Base-by-base conservation (phyloP, 2,329 filamentous ascomycete species). In the Metarhizium humberi region DNA sequence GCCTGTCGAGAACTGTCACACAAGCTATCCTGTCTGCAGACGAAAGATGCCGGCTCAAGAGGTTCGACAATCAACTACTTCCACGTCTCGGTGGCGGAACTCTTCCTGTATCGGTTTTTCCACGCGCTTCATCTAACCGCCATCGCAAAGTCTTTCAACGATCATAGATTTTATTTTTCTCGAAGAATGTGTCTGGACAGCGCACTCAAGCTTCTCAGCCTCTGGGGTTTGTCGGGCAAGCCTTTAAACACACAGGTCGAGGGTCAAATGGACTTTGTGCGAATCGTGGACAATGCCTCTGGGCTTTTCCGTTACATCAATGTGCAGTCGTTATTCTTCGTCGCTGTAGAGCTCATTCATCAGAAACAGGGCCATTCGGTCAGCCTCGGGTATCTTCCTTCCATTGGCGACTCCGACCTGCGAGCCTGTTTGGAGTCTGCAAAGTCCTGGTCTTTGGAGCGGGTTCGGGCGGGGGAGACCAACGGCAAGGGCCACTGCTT, bases 81-180 rank as follows among this genome's bases (percentile, higher is more conserved):
- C 55, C 75, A 78, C 55, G 60, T 73, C 8, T 69, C 71, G 1
- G 57, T 76, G 6, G 68, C 70, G 0, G 75, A 78, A 55, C 66
- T 75, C 52, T 64, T 74, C 54, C 65, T 74, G 3, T 75, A 77
- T 53, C 74, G 74, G 25, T 76, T 72, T 58, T 75, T 78, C 60
- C 69, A 84, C 13, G 73, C 75, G 0, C 73, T 86, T 0, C 81
- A 86, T 58, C 76, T 79, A 42, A 75, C 75, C 0, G 75, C 76
- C 65, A 69, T 78, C 30, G 63, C 66, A 6, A 67, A 70, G 14
- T 74, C 78, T 0, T 68, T 73, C 13, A 65, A 71, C 1, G 71
- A 80, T 43, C 75, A 77, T 0, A 69, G 71, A 1, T 80, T 75
- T 58, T 78, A 78, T 63, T 81, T 78, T 63, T 80, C 78, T 0